These are phyloP conservation scores for Colletotrichum somersetense DNA, from an alignment of 2,329 filamentous ascomycete species.

Conservation along the genomic window DNA sequence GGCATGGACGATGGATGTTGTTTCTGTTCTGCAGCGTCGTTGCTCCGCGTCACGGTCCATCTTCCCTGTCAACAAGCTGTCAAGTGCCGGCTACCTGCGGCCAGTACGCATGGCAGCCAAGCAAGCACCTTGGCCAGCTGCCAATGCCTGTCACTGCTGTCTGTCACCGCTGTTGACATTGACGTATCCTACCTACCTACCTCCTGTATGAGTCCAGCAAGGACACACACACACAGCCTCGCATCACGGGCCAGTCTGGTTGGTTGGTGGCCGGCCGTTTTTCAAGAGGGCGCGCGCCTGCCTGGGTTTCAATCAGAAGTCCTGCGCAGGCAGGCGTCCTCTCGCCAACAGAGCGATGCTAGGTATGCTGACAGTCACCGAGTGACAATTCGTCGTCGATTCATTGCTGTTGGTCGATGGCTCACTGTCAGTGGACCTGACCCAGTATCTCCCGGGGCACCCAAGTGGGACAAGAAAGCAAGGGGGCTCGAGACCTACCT, in stretches of 20 bases:
- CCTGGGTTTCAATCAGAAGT: neutral
- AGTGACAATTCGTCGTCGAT: conserved; percentile 34
- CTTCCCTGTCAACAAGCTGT: conserved; percentile 35
- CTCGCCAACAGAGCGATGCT: conserved; percentile 15
- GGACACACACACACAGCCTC: neutral
- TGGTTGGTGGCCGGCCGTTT: conserved; percentile 6
- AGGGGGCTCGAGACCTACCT: conserved; percentile 27
- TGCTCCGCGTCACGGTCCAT: neutral
- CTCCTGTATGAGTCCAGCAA: neutral
- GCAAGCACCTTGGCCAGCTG: conserved; percentile 9
- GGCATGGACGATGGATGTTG: neutral
- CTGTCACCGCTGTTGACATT: neutral
- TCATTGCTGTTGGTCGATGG: conserved; percentile 4
- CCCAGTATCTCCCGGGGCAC: conserved; percentile 20
- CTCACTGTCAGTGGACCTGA: conserved; percentile 12
- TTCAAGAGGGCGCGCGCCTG: conserved; percentile 3
- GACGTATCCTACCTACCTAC: neutral
- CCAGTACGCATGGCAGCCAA: conserved; percentile 20
- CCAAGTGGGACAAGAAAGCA: conserved; percentile 37
- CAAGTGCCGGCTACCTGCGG: conserved; percentile 40
- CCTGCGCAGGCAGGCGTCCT: conserved; percentile 4
- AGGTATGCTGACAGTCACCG: conserved; percentile 15
- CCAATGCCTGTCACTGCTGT: neutral
- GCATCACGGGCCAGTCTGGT: neutral
- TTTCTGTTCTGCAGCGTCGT: neutral